A percentile compares a stretch with the other conserved stretches of the same genome.
phyloP scores from a whole-genome alignment of 2,329 filamentous ascomycete genomes.

The Chrysosporium keratinophilum region DNA sequence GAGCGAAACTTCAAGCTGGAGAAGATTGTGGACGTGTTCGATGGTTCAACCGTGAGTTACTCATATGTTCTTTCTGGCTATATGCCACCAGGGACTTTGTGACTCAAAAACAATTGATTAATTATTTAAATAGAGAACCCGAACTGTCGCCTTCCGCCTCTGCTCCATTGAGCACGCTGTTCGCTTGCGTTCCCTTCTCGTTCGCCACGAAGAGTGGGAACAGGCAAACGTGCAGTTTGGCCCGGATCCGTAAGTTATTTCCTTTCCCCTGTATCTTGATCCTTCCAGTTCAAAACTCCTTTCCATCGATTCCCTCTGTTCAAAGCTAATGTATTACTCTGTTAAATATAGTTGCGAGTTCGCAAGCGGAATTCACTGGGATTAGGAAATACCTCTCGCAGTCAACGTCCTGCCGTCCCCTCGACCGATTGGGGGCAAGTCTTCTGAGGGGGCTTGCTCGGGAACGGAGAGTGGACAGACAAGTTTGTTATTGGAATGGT shows the following conservation, averaged over 20 bases:
- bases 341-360: slow-evolving; percentile 10
- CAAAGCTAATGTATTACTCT: neutral
- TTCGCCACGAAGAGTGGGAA: slow-evolving; percentile 37
- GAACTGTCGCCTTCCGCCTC: slow-evolving; percentile 41
- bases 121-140: slow-evolving; percentile 11
- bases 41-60: slow-evolving; percentile 33
- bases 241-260: slow-evolving; percentile 33
- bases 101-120: neutral
- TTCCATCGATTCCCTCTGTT: neutral
- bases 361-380: slow-evolving; percentile 11
- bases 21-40: slow-evolving; percentile 35
- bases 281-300: neutral
- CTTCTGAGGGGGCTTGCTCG: neutral
- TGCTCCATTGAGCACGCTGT: slow-evolving; percentile 39
- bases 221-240: slow-evolving; percentile 36
- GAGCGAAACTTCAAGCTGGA: slow-evolving; percentile 37
- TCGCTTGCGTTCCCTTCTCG: slow-evolving; percentile 34
- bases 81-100: too few relatives aligned
- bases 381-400: slow-evolving; percentile 1
- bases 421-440: neutral
- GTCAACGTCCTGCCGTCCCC: neutral
- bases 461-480: neutral
- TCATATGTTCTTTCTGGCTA: neutral
- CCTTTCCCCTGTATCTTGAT: neutral
- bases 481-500: neutral